Base-by-base conservation (phyloP, 1,284 basidiomycete species). In the Leccinum pseudoinsigne region DNA sequence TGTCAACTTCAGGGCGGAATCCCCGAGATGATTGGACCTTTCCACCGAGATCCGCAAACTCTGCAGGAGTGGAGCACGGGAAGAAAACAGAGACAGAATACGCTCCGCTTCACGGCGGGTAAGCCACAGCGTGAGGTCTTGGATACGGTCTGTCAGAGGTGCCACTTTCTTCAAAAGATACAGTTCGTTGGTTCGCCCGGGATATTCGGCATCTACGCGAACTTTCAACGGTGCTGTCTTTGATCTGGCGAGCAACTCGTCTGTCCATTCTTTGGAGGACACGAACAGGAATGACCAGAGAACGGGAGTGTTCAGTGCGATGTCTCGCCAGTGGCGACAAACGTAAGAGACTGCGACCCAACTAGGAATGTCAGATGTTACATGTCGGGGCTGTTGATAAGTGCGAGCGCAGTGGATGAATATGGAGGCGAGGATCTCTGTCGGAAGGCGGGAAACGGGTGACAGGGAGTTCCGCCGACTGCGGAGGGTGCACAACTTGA, bases 281-380 rank as follows among this genome's bases (percentile, higher is more conserved):
- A 75, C 73, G 2, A 72, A 62, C 18, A 77, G 64, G 58, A 60
- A 67, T 9, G 73, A 71, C 80, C 80, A 81, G n/a, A 81, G 67
- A 11, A 64, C 62, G 0, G 76, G 68, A 60, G 69, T 73, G n/a
- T 61, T 69, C 14, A 79, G 58, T 5, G 78, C 76, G 21, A 77
- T 69, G 1, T 67, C 64, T 16, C 80, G 72, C 78, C 80, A 81
- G 57, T 72, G 71, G 6, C 66, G 71, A 60, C 72, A 80, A n/a
- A 80, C 71, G 57, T 75, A 69, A 9, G 73, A 74, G 28, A 79
- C 64, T 18, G 66, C 58, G 65, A 73, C 50, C 74, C 65, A 72
- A 18, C 57, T 57, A 55, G 67, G 66, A 61, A 64, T 11, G 23
- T 9, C 26, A 38, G 45, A 57, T 4, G 14, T 11, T 31, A 26